These are phyloP conservation scores for Mrakiaceae sp. DNA, from an alignment of 1,284 basidiomycete species.

Conservation along the genomic window DNA sequence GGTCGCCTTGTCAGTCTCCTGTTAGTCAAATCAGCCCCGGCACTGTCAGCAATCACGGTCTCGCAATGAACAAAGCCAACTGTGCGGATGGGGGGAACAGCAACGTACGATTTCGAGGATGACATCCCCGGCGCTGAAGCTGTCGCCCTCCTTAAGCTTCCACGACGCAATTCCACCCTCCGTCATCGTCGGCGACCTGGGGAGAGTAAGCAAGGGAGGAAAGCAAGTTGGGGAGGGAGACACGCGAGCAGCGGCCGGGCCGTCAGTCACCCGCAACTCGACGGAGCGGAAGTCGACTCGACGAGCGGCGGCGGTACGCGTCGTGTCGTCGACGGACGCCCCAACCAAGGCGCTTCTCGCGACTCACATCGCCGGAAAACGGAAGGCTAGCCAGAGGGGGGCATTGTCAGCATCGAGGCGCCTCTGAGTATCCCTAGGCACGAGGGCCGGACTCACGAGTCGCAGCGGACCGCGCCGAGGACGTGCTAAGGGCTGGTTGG, in stretches of 20 bases:
- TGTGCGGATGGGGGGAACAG: not conserved
- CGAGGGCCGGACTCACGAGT: not conserved
- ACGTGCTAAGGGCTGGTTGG: not conserved
- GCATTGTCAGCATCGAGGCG: not conserved
- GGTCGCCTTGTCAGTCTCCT: conserved; percentile 99
- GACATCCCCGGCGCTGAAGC: conserved; percentile 76
- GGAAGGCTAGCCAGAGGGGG: conserved; percentile 4
- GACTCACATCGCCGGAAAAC: conserved; percentile 16
- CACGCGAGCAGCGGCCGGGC: not conserved
- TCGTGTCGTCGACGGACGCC: not conserved
- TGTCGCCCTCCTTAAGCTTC: conserved; percentile 84
- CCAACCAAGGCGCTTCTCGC: not conserved
- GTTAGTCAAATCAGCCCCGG: not conserved
- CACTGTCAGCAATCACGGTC: no score
- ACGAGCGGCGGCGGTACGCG: not conserved
- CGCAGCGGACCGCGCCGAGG: not conserved
- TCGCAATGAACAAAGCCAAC: no score
- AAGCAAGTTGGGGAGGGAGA: not conserved
- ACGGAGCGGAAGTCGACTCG: not conserved
- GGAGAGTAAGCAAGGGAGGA: not conserved
- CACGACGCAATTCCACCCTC: conserved; percentile 87
- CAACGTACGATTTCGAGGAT: conserved; percentile 78
- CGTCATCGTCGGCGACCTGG: conserved; percentile 96
- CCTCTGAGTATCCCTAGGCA: not conserved
- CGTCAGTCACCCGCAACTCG: not conserved